A percentile compares a stretch with the other conserved stretches of the same genome.
phyloP scores from a whole-genome alignment of 306 rosid genomes.

The Trifolium fragiferum region DNA sequence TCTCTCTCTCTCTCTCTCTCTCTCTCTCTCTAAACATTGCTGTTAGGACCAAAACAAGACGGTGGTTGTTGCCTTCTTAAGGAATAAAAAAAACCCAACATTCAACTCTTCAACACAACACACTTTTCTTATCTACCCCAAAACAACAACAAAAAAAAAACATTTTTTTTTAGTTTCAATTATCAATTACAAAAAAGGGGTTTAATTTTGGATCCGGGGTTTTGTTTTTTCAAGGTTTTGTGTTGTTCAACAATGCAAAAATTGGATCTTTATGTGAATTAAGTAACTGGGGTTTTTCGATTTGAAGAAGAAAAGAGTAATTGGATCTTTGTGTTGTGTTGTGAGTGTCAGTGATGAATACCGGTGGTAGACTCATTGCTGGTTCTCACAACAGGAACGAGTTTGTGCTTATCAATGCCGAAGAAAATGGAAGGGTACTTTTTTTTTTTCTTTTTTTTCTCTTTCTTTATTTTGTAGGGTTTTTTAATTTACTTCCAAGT shows the following conservation, averaged over 20 bases:
- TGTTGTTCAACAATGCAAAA: slow-evolving; percentile 45
- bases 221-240: slow-evolving; percentile 37
- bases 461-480: slow-evolving; percentile 24
- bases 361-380: slow-evolving; percentile 91
- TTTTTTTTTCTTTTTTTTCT: not conserved
- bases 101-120: not conserved
- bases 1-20: slow-evolving; percentile 41
- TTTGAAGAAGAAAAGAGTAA: slow-evolving; percentile 36
- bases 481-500: slow-evolving; percentile 3
- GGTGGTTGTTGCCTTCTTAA: slow-evolving; percentile 57
- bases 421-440: slow-evolving; percentile 82
- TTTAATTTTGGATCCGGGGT: slow-evolving; percentile 37
- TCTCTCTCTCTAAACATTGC: slow-evolving; percentile 45
- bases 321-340: not conserved
- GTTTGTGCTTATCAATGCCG: slow-evolving; percentile 98
- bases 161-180: not conserved
- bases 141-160: not conserved
- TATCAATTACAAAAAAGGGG: slow-evolving; percentile 25
- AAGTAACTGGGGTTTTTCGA: slow-evolving; percentile 20
- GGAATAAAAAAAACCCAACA: slow-evolving; percentile 42
- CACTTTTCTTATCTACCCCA: not conserved
- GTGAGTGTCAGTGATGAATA: slow-evolving; percentile 64
- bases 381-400: slow-evolving; percentile 98
- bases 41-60: slow-evolving; percentile 52
- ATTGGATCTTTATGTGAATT: slow-evolving; percentile 47